Base-by-base conservation (phyloP, 441 rosid species). In the Gossypium trilobum region DNA sequence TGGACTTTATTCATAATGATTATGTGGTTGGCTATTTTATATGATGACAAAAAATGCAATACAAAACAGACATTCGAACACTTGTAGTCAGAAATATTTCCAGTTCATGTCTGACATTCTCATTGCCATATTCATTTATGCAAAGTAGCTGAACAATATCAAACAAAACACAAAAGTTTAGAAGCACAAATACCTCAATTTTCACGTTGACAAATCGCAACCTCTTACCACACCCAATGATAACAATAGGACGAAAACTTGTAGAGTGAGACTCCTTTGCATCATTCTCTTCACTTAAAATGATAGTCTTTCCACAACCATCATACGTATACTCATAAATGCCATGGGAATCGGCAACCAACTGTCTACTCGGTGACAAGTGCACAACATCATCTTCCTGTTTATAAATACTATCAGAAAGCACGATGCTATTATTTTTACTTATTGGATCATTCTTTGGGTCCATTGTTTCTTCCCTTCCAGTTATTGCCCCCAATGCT, bases 391-490 rank as follows among this genome's bases (percentile, higher is more conserved):
- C 95, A 75, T 95, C 96, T 63, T 57, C 83, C 78, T 95, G 99
- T 75, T 77, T 87, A 78, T 87, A 86, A 74, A 89, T 80, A 81
- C 93, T 73, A 68, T 85, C 86, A 44, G 84, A 80, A 71, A 95
- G 97, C 70, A 93, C 79, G 73, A 95, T 89, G 83, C 87, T 79
- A 70, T 82, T 85, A 70, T 78, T 88, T 85, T 79, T 85, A 68
- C 88, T 85, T 63, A 95, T 88, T 29, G 99, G 98, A 81, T 95
- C 99, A 79, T 88, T 95, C 83, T 81, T 90, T 64, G 98, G 94
- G 83, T 95, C 97, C 89, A 86, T 84, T 9, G 88, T 82, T 83
- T 93, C 98, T 55, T 93, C 97, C 79, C 98, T 89, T 74, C 98
- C 98, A 52, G 97, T 95, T 67, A 95, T 90, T 67, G 88, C 75